Evolutionary conservation across 169 alveolate genomes (phyloP), one percentile per base, ranked within the genome.

Genomic region (Ichthyophthirius multifiliis): DNA sequence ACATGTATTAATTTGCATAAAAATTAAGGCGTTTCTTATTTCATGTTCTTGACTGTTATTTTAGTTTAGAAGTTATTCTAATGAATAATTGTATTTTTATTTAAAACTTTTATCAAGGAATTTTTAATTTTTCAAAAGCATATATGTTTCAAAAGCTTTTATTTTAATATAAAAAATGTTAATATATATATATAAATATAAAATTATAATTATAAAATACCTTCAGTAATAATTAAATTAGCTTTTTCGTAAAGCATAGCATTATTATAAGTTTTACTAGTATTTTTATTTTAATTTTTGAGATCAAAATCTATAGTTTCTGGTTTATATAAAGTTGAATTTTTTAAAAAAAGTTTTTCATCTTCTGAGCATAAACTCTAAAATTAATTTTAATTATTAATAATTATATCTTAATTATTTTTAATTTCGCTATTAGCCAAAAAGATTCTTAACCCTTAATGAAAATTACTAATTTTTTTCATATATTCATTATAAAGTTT

Each of bases 1-100:
- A 4, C 90, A 85, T 0, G 87, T 76, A 34, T 75, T 64, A 16
- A 76, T 39, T 27, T 55, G 43, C 71, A 55, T 55, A 23, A 55
- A 55, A 55, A 55, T 55, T 27, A 55, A 39, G 0, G 71, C 71
- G 13, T 55, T 55, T 55, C 71, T 55, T 1, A 55, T 39, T 55
- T 55, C 71, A 23, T 55, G 71, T 12, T 55, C 31, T 2, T 34
- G 71, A 27, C 31, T 55, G 3, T 34, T 55, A 0, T 27, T 3
- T 9, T 55, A 27, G 31, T 55, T 55, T 18, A 55, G 31, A 6
- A 15, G 31, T 13, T 27, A 27, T 15, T 55, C 71, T 2, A 55
- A 27, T 20, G 18, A 16, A 2, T 55, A 34, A 6, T 55, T 39
- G 5, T 55, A 55, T 7, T 55, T 55, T n/a, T 55, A 27, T 1